Evolutionary conservation across 83 land plant species (phyloP).

Genomic region (Picea abies): DNA sequence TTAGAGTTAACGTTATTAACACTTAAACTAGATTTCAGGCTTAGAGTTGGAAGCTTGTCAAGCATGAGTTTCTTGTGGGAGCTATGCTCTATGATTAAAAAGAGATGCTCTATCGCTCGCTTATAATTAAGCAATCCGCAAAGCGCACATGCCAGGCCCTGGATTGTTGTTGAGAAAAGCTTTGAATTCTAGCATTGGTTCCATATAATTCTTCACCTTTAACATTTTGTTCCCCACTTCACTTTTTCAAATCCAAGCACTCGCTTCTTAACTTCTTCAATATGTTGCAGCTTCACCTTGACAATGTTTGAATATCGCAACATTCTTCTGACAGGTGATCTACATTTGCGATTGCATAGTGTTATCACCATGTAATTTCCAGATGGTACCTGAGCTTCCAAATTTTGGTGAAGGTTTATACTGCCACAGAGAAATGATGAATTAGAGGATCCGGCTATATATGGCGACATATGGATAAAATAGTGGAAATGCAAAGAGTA

Average conservation of each 20-base stretch:
- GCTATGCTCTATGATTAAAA: constrained; percentile 20
- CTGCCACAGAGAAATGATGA: too few species aligned
- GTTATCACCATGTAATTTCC: too few species aligned
- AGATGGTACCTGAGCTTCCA: too few species aligned
- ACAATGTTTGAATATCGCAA: background rate
- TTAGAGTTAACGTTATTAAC: background rate
- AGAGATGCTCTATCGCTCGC: constrained; percentile 16
- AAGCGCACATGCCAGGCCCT: background rate
- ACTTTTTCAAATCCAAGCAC: constrained; percentile 11
- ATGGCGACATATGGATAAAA: too few species aligned
- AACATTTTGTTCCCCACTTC: constrained; percentile 14
- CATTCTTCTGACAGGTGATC: constrained; percentile 21
- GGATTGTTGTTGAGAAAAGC: background rate
- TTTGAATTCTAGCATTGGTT: constrained; percentile 12
- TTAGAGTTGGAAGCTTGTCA: background rate
- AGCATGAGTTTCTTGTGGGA: background rate
- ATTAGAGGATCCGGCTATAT: too few species aligned
- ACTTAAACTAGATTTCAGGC: background rate
- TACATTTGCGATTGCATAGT: constrained; percentile 28
- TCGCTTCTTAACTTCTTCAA: constrained; percentile 32
- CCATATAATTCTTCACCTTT: background rate
- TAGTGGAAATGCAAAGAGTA: too few species aligned
- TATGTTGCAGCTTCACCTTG: constrained; percentile 6
- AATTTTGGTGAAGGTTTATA: too few species aligned
- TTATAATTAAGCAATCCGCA: background rate